Evolutionary conservation across 1,139 yeast species (phyloP).

Genomic region (Suhomyces anneliseae): DNA sequence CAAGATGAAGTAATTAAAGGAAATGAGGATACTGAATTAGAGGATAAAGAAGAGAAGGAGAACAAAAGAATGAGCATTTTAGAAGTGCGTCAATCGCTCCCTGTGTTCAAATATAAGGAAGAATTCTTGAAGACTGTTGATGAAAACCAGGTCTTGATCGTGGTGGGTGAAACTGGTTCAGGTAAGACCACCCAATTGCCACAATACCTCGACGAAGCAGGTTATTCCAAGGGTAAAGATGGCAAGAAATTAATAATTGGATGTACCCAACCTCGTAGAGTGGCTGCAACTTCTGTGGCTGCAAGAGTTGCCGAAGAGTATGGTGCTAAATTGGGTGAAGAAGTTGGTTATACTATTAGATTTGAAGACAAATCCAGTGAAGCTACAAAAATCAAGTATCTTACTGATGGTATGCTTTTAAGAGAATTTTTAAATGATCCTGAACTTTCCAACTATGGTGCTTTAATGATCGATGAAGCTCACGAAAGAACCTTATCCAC

Average conservation of each 20-base stretch:
- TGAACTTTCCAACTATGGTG: slow-evolving; percentile 64
- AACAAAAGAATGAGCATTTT: slow-evolving; percentile 38
- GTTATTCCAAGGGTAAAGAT: slow-evolving; percentile 54
- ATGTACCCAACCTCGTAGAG: slow-evolving; percentile 94
- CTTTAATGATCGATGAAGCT: slow-evolving; percentile 93
- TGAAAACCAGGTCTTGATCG: slow-evolving; percentile 72
- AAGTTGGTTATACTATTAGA: slow-evolving; percentile 86
- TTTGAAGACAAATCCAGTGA: slow-evolving; percentile 75
- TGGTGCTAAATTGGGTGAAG: slow-evolving; percentile 66
- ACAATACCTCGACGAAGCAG: slow-evolving; percentile 82
- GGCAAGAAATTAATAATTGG: slow-evolving; percentile 53
- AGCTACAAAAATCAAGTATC: slow-evolving; percentile 71
- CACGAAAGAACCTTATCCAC: slow-evolving; percentile 95
- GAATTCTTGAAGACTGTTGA: slow-evolving; percentile 63
- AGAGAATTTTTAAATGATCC: slow-evolving; percentile 85
- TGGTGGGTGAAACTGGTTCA: slow-evolving; percentile 97
- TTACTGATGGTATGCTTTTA: slow-evolving; percentile 93
- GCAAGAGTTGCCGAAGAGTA: slow-evolving; percentile 87
- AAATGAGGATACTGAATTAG: slow-evolving; percentile 26
- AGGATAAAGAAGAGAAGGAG: slow-evolving; percentile 24
- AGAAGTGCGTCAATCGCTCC: slow-evolving; percentile 63
- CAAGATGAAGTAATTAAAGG: slow-evolving; percentile 31
- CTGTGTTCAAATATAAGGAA: slow-evolving; percentile 68
- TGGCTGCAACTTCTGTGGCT: slow-evolving; percentile 94
- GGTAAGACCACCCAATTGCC: slow-evolving; percentile 97